Evolutionary conservation across 768 basidiomycete genomes (phyloP).

Genomic region (Collybiopsis confluens): DNA sequence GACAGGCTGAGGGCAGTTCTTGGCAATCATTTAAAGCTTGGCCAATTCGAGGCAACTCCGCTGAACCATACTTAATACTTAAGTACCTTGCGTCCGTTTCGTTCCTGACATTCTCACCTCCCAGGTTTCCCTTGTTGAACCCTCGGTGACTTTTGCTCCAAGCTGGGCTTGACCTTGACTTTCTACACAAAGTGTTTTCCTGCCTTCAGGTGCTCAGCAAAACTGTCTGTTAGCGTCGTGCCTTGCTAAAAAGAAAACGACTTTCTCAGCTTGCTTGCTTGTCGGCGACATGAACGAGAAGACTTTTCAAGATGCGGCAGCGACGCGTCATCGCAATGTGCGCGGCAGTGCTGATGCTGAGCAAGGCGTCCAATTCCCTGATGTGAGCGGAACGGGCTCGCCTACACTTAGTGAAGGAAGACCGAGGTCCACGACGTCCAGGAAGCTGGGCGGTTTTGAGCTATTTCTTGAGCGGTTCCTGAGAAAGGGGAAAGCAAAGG

Average conservation of each 20-base stretch:
- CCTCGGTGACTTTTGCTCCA: no score
- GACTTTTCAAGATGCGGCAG: not conserved
- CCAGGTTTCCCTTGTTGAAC: no score
- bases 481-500: conserved; percentile 39
- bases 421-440: not conserved
- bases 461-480: conserved; percentile 41
- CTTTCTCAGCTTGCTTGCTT: not conserved
- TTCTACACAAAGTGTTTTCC: no score
- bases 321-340: not conserved
- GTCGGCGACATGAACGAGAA: not conserved
- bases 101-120: no score
- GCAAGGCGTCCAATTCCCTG: not conserved
- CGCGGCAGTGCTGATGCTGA: not conserved
- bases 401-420: not conserved
- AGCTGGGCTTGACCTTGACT: no score
- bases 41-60: no score
- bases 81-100: no score
- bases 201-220: no score
- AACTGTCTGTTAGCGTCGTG: no score
- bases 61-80: no score
- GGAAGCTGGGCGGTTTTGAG: not conserved
- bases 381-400: not conserved
- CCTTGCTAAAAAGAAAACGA: not conserved
- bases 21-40: no score
- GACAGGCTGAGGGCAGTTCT: no score